Evolutionary conservation across 768 basidiomycete species (phyloP).

Genomic region (Antrodiella citrinella): DNA sequence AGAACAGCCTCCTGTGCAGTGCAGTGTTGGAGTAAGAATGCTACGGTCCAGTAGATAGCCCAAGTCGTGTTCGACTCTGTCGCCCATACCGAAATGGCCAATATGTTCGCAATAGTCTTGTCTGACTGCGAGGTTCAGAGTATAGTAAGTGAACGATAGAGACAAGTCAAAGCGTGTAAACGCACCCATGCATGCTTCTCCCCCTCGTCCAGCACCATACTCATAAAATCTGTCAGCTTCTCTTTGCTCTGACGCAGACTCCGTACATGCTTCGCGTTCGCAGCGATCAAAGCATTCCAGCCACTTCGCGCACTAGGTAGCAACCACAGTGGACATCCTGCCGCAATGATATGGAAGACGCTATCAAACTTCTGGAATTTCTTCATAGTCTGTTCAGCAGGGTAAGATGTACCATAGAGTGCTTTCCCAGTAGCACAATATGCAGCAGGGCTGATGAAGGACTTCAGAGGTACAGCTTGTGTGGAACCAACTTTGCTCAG

Average conservation of each 20-base stretch:
- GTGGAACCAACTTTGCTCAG: not conserved
- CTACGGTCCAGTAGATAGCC: conserved; percentile 17
- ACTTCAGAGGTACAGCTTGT: not conserved
- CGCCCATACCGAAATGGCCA: conserved; percentile 15
- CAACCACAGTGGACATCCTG: conserved; percentile 12
- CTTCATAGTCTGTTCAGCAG: conserved; percentile 6
- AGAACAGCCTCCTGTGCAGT: conserved; percentile 13
- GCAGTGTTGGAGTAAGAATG: conserved; percentile 12
- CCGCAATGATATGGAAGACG: conserved; percentile 11
- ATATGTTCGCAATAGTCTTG: conserved; percentile 9
- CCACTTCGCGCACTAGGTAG: conserved; percentile 6
- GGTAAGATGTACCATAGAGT: conserved; percentile 15
- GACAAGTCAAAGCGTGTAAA: no score
- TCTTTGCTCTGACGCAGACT: not conserved
- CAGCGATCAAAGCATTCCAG: conserved; percentile 11
- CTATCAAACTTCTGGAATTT: conserved; percentile 16
- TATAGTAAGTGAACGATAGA: no score
- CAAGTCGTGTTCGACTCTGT: conserved; percentile 17
- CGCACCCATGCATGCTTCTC: conserved; percentile 8
- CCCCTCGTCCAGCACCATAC: not conserved
- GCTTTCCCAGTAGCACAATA: conserved; percentile 13
- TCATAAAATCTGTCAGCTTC: not conserved
- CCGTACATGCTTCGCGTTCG: conserved; percentile 6
- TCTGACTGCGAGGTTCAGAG: conserved; percentile 5
- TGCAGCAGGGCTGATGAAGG: conserved; percentile 9